Evolutionary conservation across 176 grass and related monocot genomes (phyloP).

Genomic region (Aechmea fasciata): DNA sequence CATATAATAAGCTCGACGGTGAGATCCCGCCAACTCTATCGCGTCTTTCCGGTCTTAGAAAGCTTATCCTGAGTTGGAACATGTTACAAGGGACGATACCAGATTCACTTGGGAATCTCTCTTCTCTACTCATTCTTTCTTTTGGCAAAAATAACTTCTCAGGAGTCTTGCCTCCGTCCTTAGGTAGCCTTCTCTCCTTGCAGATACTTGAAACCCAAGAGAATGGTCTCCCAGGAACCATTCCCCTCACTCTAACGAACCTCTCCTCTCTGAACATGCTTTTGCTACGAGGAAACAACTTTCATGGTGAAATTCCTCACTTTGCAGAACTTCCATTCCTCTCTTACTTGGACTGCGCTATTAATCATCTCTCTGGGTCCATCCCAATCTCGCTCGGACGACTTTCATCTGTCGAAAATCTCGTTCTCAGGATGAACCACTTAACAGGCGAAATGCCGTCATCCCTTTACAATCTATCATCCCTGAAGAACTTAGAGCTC

Average conservation of each 20-base stretch:
- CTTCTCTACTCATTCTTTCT: background rate
- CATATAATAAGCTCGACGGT: constrained; percentile 34
- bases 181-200: constrained; percentile 23
- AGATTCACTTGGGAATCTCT: background rate
- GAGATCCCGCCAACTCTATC: constrained; percentile 15
- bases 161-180: constrained; percentile 24
- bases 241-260: background rate
- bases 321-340: no score
- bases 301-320: no score
- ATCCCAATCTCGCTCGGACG: no score
- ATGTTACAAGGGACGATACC: constrained; percentile 13
- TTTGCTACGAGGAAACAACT: no score
- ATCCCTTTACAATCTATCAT: constrained; percentile 13
- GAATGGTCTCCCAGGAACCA: background rate
- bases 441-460: constrained; percentile 16
- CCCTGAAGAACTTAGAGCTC: constrained; percentile 6
- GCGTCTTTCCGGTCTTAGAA: background rate
- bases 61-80: constrained; percentile 9
- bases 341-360: no score
- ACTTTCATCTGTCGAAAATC: background rate
- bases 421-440: constrained; percentile 12
- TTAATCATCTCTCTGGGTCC: no score
- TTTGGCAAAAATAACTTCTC: constrained; percentile 2
- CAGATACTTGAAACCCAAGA: background rate
- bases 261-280: background rate